Evolutionary conservation across 805 yeast genomes (phyloP), one percentile per base, ranked within the genome.

Genomic region (Lipomyces mesembrius): DNA sequence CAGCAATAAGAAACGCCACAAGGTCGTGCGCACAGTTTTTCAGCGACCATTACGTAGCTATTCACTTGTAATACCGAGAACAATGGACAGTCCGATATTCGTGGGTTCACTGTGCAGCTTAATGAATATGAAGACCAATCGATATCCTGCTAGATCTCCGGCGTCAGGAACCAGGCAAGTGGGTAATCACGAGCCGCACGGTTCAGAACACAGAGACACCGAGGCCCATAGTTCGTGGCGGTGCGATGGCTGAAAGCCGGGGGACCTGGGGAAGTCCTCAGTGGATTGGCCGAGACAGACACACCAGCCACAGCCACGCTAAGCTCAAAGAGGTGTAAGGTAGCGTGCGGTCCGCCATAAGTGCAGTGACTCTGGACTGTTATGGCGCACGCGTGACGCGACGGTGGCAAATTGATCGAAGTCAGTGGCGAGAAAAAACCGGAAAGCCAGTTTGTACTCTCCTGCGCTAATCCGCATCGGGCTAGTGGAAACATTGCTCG

Each of bases 321-420:
- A 54, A 17, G 57, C 57, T 34, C 37, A 14, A 54, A 54, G 22
- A 29, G 20, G 57, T 35, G 22, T 7, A 11, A 2, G 34, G 57
- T 34, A 29, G 57, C 57, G 57, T 54, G 57, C 34, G 9, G 27
- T 54, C 22, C 11, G 11, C 37, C 57, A 54, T n/a, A 54, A 54
- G 57, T 27, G 57, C 9, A n/a, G 37, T n/a, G 6, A 9, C 0
- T 4, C 4, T 29, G 3, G 11, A 20, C 57, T 11, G 37, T 54
- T 1, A 2, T 22, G 57, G 39, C 35, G 2, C 25, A 54, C 5
- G 0, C 57, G 22, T 7, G 39, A 29, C 39, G 27, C 2, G 12
- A 17, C 7, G 25, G 57, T 34, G 57, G 37, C 35, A 43, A n/a
- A 12, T 12, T 29, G n/a, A 37, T 9, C 43, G 17, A 37, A 37